These are phyloP conservation scores for Amorphotheca resinae DNA, from an alignment of 495 filamentous ascomycete species.

Conservation along the genomic window DNA sequence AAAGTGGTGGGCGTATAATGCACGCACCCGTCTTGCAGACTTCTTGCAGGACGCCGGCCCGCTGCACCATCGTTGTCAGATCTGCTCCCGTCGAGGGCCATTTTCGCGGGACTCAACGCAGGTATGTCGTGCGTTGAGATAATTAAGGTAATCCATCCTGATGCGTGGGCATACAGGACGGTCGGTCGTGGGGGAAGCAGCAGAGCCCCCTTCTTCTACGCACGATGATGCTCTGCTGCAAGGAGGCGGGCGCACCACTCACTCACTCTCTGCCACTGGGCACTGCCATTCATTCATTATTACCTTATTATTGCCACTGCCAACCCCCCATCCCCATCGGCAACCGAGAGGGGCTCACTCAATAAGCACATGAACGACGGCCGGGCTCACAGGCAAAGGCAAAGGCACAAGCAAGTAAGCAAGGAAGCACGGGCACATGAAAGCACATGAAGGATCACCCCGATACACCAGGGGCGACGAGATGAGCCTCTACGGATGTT, in stretches of 20 bases:
- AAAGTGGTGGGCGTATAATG: constrained; percentile 2
- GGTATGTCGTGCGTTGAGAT: constrained; percentile 16
- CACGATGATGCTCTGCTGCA: background rate
- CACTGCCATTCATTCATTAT: background rate
- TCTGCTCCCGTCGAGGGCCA: no score
- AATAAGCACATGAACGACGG: no score
- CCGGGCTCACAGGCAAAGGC: no score
- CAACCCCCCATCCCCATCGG: no score
- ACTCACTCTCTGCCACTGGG: constrained; percentile 1
- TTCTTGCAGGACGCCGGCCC: constrained; percentile 7
- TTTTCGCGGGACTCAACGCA: constrained; percentile 14
- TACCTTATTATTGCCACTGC: no score
- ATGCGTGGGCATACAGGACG: background rate
- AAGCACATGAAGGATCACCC: background rate
- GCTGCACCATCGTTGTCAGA: constrained; percentile 19
- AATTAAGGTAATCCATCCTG: no score
- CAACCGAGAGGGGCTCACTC: no score
- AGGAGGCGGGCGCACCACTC: constrained; percentile 6
- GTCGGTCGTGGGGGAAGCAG: no score
- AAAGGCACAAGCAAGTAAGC: background rate
- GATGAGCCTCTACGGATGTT: background rate
- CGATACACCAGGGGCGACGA: background rate
- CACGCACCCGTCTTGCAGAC: constrained; percentile 13
- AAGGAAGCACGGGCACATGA: background rate
- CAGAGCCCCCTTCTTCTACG: no score